Evolutionary conservation across 2,329 filamentous ascomycete genomes (phyloP), one percentile per base, ranked within the genome.

Genomic region (Periconia macrospinosa): DNA sequence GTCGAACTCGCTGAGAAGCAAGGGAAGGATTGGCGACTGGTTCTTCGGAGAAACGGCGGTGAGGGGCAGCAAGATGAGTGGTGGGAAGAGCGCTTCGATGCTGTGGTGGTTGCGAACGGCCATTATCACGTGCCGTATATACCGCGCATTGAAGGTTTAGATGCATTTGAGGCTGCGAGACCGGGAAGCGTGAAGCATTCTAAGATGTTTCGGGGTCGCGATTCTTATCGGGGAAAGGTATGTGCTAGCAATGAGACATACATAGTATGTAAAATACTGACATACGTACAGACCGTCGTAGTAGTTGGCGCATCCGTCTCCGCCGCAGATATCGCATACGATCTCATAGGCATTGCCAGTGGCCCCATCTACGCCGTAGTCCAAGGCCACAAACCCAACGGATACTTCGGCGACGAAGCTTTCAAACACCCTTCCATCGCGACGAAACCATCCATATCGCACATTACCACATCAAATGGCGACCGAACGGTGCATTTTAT

Each of bases 221-320:
- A 81, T 1, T 61, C 67, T 6, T 84, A 77, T 59, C 65, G 60
- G 23, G 75, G 63, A 13, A 83, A 82, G 74, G 79, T 81, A 20
- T 27, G 54, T 41, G 14, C 17, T 19, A 17, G 18, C 8, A 13
- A 15, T 11, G 27, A 5, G 9, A 20, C 55, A 17, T 33, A 47
- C 19, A n/a, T n/a, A n/a, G n/a, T n/a, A 6, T 42, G 15, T 41
- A 48, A 18, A 17, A 27, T 6, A 19, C 54, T 63, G 14, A 59
- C n/a, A 9, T 9, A 15, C 2, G 33, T 44, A 9, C 30, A 86
- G 82, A 78, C 75, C 54, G 81, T 88, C 0, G 75, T 88, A 0
- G 79, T 86, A 0, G 83, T 89, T 1, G 86, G 86, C 2, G 85
- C 83, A 1, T 86, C 83, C 0, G 85, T 88, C 2, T 88, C 85